Evolutionary conservation across 2,329 filamentous ascomycete genomes (phyloP), one percentile per base, ranked within the genome.

Genomic region (Coniochaeta ligniaria): DNA sequence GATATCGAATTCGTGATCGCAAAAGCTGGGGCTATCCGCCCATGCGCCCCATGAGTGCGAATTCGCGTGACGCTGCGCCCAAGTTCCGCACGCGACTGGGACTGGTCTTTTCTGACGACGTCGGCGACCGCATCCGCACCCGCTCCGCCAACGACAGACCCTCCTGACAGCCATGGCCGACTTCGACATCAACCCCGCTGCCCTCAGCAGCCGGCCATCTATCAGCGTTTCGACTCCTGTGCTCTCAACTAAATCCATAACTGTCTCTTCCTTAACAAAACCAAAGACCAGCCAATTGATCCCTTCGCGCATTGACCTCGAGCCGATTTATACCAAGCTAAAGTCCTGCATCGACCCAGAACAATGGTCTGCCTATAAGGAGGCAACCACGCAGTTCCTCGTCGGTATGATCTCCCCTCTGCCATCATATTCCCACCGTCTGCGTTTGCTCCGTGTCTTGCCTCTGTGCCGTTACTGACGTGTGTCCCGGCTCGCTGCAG

Each of bases 171-270:
- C 65, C 66, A 58, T 58, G 56, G 35, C 56, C 35, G 56, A 58
- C 56, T 43, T 85, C 68, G 86, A 88, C 76, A 88, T 89, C 76
- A 86, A 88, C 78, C 86, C 86, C 69, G 84, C 86, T 77, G 85
- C 86, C 65, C 74, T 89, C 68, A 87, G 84, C 78, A 87, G 84
- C 78, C 83, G 85, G 69, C 82, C 84, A 63, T 75, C 83, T 56
- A 72, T 81, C 71, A 80, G 75, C 72, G 78, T 86, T 60, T 78
- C 83, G 54, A 87, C 85, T 6, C 84, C 86, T 62, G 77, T 84
- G 45, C 73, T 88, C 61, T 74, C 82, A 62, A 78, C 76, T 52
- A 87, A 87, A 70, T 77, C 83, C 58, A 79, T 87, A 66, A 80
- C 80, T 52, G 77, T 83, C 60, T 79, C 81, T 43, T 74, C 78